Evolutionary conservation across 305 asterid genomes (phyloP), one percentile per base, ranked within the genome.

Genomic region (Fraxinus ornus): DNA sequence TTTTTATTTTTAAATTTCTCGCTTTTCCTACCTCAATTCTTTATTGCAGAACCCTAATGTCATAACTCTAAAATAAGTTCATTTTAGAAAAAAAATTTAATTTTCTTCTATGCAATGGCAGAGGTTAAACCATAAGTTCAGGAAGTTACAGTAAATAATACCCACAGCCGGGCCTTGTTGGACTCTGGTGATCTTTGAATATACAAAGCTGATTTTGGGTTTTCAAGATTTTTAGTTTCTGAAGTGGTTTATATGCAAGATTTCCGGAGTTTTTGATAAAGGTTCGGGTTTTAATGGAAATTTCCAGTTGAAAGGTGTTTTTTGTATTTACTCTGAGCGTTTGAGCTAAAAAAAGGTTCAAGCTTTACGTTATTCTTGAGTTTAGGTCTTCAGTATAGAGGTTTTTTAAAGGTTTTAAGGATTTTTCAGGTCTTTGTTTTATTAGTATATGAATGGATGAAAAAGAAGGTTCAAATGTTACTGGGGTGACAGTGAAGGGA

Each of bases 401-500:
- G 60, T 79, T 84, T 80, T 55, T 71, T 15, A 33, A 81, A 88
- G 91, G 87, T 88, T 90, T 89, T 41, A 87, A 55, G 66, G 83
- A 78, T 73, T 90, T 81, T 41, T 17, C 37, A 76, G 86, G 64
- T 80, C 74, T 76, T 57, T 33, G 71, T 33, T 35, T 81, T 80
- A 36, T 62, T 81, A 79, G 91, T 86, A 75, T 90, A 90, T 88
- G 90, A 89, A 96, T 95, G 99, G 97, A 92, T 89, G 97, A 83
- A 47, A 89, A 88, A 66, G 95, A 85, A 90, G 98, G 93, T 44
- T 77, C 92, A 57, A 90, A 86, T 86, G 88, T 91, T 87, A 76
- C 84, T 62, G 95, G 91, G 78, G 76, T 90, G n/a, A 75, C 93
- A 76, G 86, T 87, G 35, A 90, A 84, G 85, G 90, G 89, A 13